phyloP scores from a whole-genome alignment of 805 yeast species.

The Jamesozyma piceae region DNA sequence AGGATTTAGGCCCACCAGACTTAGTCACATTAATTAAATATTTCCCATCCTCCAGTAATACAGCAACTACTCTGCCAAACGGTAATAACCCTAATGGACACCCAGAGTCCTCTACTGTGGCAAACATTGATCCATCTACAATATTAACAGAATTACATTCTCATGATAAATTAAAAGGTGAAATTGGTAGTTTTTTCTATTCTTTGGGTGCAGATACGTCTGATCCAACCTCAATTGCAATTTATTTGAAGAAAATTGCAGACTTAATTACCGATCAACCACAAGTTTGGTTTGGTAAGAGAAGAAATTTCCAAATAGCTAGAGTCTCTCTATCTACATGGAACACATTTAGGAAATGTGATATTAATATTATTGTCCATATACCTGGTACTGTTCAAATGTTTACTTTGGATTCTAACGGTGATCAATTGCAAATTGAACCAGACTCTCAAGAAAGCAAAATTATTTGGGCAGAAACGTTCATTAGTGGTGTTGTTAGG shows the following conservation, averaged over 20 bases:
- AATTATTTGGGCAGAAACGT: slow-evolving; percentile 46
- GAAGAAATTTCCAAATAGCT: slow-evolving; percentile 59
- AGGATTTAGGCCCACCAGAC: slow-evolving; percentile 68
- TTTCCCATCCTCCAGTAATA: slow-evolving; percentile 18
- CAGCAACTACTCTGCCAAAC: slow-evolving; percentile 2
- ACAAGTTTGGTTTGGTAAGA: slow-evolving; percentile 76
- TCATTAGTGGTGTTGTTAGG: slow-evolving; percentile 59
- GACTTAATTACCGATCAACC: slow-evolving; percentile 51
- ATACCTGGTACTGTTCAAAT: slow-evolving; percentile 68
- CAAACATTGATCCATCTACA: slow-evolving; percentile 13
- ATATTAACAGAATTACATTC: slow-evolving; percentile 20
- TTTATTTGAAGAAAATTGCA: slow-evolving; percentile 58
- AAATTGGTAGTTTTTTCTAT: slow-evolving; percentile 63
- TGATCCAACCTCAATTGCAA: slow-evolving; percentile 69
- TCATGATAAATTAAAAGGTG: slow-evolving; percentile 36
- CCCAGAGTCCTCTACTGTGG: slow-evolving; percentile 7
- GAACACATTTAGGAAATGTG: slow-evolving; percentile 53
- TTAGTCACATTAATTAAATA: slow-evolving; percentile 36
- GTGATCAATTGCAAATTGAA: slow-evolving; percentile 21
- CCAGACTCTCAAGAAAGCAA: slow-evolving; percentile 41
- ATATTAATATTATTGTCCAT: slow-evolving; percentile 61
- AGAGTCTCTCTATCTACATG: slow-evolving; percentile 60
- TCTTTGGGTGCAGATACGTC: slow-evolving; percentile 70
- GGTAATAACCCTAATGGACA: slow-evolving; percentile 1
- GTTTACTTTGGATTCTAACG: slow-evolving; percentile 25